Conservation (phyloP, 192 early-diverging fungal genomes). For the Coemansia sp. region DNA sequence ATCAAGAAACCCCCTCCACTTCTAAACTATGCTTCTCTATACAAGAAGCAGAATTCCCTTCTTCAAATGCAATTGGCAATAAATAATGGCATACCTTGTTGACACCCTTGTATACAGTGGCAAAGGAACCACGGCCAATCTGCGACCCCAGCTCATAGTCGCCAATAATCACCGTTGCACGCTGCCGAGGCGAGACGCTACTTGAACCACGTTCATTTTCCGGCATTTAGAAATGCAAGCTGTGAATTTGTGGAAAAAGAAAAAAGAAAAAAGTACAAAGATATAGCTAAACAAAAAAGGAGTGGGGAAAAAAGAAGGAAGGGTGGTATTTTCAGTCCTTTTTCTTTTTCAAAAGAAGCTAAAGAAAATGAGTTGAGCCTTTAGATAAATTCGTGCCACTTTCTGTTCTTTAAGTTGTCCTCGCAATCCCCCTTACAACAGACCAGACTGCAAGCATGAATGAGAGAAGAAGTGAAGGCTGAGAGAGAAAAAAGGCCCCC, state of each 20-base stretch:
- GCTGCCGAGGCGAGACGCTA: slow-evolving; percentile 34
- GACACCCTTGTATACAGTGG: slow-evolving; percentile 83
- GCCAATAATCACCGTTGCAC: slow-evolving; percentile 63
- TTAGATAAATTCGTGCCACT: too few species aligned
- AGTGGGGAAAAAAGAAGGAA: neutral
- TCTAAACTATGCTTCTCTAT: neutral
- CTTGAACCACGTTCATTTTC: slow-evolving; percentile 30
- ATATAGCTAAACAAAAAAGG: neutral
- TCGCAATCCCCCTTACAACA: too few species aligned
- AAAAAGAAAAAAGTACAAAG: neutral
- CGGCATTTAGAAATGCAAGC: slow-evolving; percentile 32
- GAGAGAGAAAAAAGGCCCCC: too few species aligned
- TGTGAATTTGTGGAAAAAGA: neutral
- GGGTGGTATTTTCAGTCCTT: neutral
- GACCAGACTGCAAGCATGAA: too few species aligned
- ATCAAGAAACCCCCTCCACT: neutral
- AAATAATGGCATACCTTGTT: slow-evolving; percentile 59
- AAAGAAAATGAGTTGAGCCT: too few species aligned
- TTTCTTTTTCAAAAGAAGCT: too few species aligned
- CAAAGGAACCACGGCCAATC: slow-evolving; percentile 95
- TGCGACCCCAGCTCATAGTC: slow-evolving; percentile 77
- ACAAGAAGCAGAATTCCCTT: too few species aligned
- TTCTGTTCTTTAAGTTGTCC: too few species aligned
- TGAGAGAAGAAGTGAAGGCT: too few species aligned
- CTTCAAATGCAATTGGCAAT: neutral